Conservation (phyloP, 2,329 filamentous ascomycete genomes). For the Botrytis fragariae region DNA sequence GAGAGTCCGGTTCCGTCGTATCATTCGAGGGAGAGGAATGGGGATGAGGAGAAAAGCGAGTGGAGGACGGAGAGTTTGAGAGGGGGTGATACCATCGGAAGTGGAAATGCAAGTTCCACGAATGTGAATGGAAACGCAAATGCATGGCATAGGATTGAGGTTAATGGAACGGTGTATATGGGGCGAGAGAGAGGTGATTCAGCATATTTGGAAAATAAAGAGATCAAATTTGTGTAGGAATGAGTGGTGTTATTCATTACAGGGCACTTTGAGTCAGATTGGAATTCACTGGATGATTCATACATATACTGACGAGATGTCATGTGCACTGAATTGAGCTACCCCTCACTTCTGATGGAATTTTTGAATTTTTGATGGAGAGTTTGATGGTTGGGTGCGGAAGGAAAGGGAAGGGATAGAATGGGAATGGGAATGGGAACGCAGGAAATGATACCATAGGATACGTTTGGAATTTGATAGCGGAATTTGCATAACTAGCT, state of each 20-base stretch:
- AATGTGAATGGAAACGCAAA: background rate
- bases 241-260: background rate
- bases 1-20: background rate
- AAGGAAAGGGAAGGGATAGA: background rate
- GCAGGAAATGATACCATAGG: background rate
- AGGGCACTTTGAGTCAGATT: background rate
- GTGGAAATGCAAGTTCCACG: background rate
- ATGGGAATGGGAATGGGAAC: background rate
- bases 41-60: background rate
- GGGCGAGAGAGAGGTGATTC: background rate
- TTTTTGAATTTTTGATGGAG: background rate
- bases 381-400: background rate
- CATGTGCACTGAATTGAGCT: background rate
- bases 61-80: background rate
- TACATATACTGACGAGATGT: background rate
- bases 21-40: background rate
- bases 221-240: background rate
- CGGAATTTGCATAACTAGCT: background rate
- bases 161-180: background rate
- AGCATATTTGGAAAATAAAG: background rate
- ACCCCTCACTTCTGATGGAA: background rate
- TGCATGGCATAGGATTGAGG: background rate
- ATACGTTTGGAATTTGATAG: background rate
- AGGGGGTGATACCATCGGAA: background rate
- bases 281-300: background rate